phyloP scores from a whole-genome alignment of 208 protist species.

The Strigomonas culicis region DNA sequence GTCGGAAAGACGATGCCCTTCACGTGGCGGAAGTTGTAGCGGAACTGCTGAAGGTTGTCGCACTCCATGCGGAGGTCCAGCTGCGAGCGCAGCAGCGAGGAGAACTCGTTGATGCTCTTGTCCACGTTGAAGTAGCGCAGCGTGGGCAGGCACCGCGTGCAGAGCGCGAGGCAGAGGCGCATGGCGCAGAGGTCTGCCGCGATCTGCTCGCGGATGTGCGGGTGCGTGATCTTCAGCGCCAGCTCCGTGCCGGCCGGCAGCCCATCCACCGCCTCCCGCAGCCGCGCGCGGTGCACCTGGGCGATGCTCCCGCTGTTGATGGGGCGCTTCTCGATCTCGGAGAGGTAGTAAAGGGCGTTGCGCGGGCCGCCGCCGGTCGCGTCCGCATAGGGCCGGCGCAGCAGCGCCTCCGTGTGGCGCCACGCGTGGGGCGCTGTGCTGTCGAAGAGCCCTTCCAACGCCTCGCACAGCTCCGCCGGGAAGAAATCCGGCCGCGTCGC shows the following conservation, averaged over 20 bases:
- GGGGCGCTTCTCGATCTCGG: conserved; percentile 72
- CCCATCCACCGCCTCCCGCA: conserved; percentile 67
- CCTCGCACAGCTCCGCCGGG: conserved; percentile 58
- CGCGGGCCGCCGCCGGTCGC: neutral
- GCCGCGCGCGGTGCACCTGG: conserved; percentile 83
- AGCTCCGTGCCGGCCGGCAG: conserved; percentile 80
- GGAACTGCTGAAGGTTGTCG: conserved; percentile 75
- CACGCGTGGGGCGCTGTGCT: conserved; percentile 62
- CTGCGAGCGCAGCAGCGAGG: conserved; percentile 73
- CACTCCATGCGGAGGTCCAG: conserved; percentile 83
- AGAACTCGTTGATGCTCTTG: conserved; percentile 74
- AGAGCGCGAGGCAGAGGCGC: conserved; percentile 38
- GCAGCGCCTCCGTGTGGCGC: conserved; percentile 69
- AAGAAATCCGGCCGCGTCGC: conserved; percentile 91
- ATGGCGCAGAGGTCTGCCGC: conserved; percentile 74
- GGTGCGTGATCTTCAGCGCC: conserved; percentile 91
- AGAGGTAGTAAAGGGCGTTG: conserved; percentile 43
- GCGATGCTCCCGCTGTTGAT: conserved; percentile 92
- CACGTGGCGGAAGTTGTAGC: conserved; percentile 6
- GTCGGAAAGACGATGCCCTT: conserved; percentile 64
- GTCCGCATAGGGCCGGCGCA: conserved; percentile 33
- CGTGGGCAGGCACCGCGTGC: conserved; percentile 51
- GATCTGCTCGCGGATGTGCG: conserved; percentile 66
- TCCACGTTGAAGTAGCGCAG: conserved; percentile 62
- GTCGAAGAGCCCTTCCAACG: conserved; percentile 70